phyloP scores from a whole-genome alignment of 345 rosid species.

The Toxicodendron radicans region DNA sequence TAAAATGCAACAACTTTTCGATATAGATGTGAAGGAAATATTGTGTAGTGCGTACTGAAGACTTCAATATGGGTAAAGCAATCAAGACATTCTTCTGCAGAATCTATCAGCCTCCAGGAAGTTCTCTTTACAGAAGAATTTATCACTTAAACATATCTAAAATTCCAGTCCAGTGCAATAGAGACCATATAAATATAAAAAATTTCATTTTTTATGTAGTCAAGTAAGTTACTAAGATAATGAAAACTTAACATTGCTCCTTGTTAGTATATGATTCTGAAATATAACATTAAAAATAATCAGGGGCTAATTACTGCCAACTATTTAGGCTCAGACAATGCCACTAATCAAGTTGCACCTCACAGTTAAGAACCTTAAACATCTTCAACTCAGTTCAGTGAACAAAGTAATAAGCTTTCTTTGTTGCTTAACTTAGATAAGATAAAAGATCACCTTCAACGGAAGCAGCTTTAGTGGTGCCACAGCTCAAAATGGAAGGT shows the following conservation, averaged over 20 bases:
- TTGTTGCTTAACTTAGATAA: neutral
- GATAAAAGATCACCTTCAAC: conserved; percentile 44
- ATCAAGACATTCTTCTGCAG: neutral
- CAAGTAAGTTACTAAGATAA: neutral
- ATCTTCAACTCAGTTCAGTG: neutral
- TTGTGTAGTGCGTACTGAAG: too few relatives aligned
- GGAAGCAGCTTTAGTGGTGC: conserved; percentile 48
- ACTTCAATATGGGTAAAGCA: neutral
- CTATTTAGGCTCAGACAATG: neutral
- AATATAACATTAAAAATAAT: too few relatives aligned
- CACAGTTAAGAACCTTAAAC: neutral
- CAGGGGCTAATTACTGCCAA: neutral
- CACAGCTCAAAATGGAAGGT: conserved; percentile 25
- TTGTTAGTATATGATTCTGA: too few relatives aligned
- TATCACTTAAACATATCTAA: neutral
- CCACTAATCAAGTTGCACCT: neutral
- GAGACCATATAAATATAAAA: neutral
- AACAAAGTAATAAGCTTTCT: neutral
- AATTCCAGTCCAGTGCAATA: neutral
- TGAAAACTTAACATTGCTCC: neutral
- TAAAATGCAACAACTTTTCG: neutral
- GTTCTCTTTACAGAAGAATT: neutral
- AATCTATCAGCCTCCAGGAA: neutral
- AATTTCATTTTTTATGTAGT: too few relatives aligned
- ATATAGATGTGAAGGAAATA: neutral